Conservation (phyloP, 2,329 filamentous ascomycete species). For the Fusarium denticulatum region DNA sequence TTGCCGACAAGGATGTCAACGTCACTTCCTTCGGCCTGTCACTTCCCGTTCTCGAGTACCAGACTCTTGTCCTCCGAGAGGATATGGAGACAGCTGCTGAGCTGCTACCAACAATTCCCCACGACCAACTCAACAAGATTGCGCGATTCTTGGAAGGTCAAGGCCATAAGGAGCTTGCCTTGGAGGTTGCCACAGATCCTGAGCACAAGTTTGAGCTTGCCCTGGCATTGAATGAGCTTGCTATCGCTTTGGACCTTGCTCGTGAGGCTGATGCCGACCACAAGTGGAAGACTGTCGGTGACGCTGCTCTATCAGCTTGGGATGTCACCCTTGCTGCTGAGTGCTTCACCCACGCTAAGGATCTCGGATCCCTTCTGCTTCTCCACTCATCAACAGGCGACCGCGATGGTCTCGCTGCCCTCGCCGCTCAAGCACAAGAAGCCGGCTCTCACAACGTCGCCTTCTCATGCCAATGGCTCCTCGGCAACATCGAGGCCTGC, state of each 20-base stretch:
- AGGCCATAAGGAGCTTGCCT: conserved; percentile 93
- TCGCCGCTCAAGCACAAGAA: conserved; percentile 79
- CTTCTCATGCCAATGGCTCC: conserved; percentile 89
- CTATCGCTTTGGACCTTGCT: conserved; percentile 87
- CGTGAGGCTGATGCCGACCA: conserved; percentile 87
- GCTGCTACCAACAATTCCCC: conserved; percentile 82
- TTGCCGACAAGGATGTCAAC: conserved; percentile 94
- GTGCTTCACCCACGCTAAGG: conserved; percentile 91
- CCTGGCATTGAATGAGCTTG: conserved; percentile 81
- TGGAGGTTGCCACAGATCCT: conserved; percentile 92
- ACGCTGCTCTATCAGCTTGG: conserved; percentile 88
- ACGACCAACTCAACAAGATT: conserved; percentile 98
- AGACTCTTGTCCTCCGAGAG: conserved; percentile 91
- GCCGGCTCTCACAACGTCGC: conserved; percentile 90
- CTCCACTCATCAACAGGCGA: conserved; percentile 89
- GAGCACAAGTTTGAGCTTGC: conserved; percentile 98
- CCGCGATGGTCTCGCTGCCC: conserved; percentile 73
- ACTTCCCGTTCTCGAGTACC: conserved; percentile 93
- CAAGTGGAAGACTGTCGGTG: conserved; percentile 98
- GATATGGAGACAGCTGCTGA: conserved; percentile 93
- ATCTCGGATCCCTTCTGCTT: conserved; percentile 87
- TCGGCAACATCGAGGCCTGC: conserved; percentile 84
- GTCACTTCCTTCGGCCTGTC: conserved; percentile 92
- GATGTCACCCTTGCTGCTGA: conserved; percentile 88
- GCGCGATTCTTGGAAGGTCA: conserved; percentile 97